Evolutionary conservation across 31 red algal genomes (phyloP).

Genomic region (Porphyra umbilicalis): DNA sequence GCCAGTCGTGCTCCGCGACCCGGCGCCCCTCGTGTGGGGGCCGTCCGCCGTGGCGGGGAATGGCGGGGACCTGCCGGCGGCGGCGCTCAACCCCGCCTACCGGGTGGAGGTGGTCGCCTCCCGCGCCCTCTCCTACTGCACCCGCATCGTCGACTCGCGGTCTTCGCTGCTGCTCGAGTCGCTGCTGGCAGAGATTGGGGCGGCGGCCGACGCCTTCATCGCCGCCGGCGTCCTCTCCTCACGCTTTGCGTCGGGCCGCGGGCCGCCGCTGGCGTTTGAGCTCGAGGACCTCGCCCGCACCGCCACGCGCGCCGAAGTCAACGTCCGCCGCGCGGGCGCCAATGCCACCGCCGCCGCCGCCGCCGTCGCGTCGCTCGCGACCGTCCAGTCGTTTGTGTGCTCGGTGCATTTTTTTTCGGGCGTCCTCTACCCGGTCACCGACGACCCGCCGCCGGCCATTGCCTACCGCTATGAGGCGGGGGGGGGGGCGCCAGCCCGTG

Average conservation of each 20-base stretch:
- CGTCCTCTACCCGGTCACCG: conserved; percentile 33
- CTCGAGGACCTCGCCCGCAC: background rate
- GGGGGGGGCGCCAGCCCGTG: conserved; percentile 7
- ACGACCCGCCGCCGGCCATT: conserved; percentile 18
- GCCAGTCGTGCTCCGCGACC: background rate
- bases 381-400: conserved; percentile 6
- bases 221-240: background rate
- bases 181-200: background rate
- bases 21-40: background rate
- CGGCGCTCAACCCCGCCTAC: background rate
- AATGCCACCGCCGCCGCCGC: too few relatives aligned
- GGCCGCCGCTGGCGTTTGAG: background rate
- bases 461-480: conserved; percentile 27
- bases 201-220: background rate
- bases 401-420: conserved; percentile 61
- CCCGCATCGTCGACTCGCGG: background rate
- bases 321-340: background rate
- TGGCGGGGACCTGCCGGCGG: too few relatives aligned
- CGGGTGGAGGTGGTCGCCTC: background rate
- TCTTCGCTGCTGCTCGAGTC: background rate
- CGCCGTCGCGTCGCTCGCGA: background rate
- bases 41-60: too few relatives aligned
- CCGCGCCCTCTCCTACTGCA: background rate
- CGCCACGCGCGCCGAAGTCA: background rate
- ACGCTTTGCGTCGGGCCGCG: background rate